Evolutionary conservation across 139 green algal species (phyloP), one percentile per base, ranked within the genome.

Genomic region (Bryopsis sp.): DNA sequence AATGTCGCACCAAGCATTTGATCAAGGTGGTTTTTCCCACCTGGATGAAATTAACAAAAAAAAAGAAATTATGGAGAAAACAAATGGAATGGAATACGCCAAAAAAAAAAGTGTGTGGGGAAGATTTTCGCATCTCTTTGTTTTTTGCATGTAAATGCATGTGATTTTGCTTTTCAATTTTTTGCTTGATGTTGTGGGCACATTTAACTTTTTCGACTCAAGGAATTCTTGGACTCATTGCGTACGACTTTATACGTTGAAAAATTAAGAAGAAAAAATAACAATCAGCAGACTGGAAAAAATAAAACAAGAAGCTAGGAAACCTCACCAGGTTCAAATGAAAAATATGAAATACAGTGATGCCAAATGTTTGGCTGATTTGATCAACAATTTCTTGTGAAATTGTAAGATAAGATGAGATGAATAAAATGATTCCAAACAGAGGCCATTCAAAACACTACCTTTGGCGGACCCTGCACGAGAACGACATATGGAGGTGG

Each of bases 21-120:
- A 99, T 97, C 32, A 99, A 76, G 0, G 86, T 95, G 31, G 81
- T 92, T 75, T 99, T 99, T 50, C 94, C 94, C 11, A 91, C 87
- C 77, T 83, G 74, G 28, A n/a, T 26, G 22, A 4, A 47, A 50
- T 48, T 50, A 0, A 62, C 43, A 29, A 0, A 8, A 38, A 31
- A 54, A 15, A 39, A 47, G n/a, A 59, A 39, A 70, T 24, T 24
- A 31, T 70, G 39, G 3, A 65, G 15, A 35, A 24, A 28, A 64
- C 6, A 7, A 48, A 7, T 48, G 60, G 28, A 48, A n/a, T 7
- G 15, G 34, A 5, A 46, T 46, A 46, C 6, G 29, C 34, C 7
- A 6, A 60, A 46, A 32, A 5, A 47, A 68, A 29, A 39, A 15
- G 8, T 26, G 19, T 48, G 4, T 29, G 6, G 64, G 4, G 47